Evolutionary conservation across 768 basidiomycete species (phyloP).

Genomic region (Pulveroboletus frians): DNA sequence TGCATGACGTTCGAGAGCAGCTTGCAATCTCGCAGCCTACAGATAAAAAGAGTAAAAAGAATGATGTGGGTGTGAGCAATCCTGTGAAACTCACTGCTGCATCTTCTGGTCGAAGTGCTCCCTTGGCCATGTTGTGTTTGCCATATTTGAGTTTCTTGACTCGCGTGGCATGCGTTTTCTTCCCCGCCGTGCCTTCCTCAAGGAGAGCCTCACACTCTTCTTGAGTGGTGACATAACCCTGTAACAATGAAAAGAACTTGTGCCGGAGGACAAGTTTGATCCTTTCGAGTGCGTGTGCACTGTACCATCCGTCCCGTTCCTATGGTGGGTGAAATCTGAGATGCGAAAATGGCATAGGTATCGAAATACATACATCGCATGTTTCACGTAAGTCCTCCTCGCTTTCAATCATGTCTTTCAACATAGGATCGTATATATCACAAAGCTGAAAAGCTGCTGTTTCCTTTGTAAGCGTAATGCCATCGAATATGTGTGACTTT

Average conservation of each 20-base stretch:
- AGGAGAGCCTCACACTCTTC: conserved; percentile 70
- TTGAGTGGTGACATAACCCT: conserved; percentile 66
- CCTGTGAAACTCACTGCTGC: conserved; percentile 54
- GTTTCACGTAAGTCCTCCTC: conserved; percentile 60
- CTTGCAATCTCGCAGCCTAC: conserved; percentile 66
- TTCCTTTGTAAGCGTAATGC: conserved; percentile 69
- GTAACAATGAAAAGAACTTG: conserved; percentile 76
- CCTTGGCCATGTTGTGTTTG: conserved; percentile 88
- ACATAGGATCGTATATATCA: conserved; percentile 84
- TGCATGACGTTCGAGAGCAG: conserved; percentile 49
- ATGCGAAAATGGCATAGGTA: neutral
- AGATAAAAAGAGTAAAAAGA: neutral
- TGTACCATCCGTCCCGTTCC: conserved; percentile 92
- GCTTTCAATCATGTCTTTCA: conserved; percentile 76
- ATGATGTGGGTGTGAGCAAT: neutral
- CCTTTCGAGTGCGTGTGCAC: conserved; percentile 64
- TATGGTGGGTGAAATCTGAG: conserved; percentile 21
- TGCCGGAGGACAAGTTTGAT: conserved; percentile 82
- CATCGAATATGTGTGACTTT: conserved; percentile 86
- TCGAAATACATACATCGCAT: conserved; percentile 58
- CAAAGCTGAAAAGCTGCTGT: conserved; percentile 92
- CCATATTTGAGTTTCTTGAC: conserved; percentile 55
- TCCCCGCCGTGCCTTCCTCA: conserved; percentile 26
- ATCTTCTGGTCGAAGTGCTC: conserved; percentile 75
- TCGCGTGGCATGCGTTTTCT: conserved; percentile 35